These are phyloP conservation scores for Funneliformis mosseae DNA, from an alignment of 192 early-diverging fungal species.

Conservation along the genomic window DNA sequence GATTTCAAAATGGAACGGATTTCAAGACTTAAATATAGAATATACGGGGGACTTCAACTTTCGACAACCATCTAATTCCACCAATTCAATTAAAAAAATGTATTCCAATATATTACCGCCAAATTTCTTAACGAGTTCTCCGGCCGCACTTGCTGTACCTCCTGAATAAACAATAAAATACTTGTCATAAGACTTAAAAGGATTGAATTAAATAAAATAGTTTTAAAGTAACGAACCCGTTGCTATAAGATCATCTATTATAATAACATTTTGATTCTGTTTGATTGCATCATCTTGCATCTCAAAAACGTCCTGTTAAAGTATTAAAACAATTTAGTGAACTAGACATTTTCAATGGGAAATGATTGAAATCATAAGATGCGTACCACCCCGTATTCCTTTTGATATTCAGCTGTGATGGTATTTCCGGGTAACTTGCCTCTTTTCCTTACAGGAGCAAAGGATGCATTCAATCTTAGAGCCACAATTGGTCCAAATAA, in stretches of 20 bases:
- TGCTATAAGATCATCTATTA: constrained; percentile 97
- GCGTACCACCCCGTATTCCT: constrained; percentile 91
- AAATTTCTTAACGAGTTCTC: constrained; percentile 74
- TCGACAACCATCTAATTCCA: constrained; percentile 78
- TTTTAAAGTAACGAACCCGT: constrained; percentile 49
- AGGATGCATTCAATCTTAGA: constrained; percentile 80
- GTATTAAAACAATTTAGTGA: not conserved
- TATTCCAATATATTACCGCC: constrained; percentile 79
- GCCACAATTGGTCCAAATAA: constrained; percentile 93
- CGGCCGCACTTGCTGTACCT: constrained; percentile 81
- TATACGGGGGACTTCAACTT: constrained; percentile 85
- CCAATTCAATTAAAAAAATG: constrained; percentile 92
- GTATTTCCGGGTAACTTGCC: constrained; percentile 92
- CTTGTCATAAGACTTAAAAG: not conserved
- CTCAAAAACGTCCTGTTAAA: constrained; percentile 83
- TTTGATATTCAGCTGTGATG: constrained; percentile 73
- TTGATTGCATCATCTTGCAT: constrained; percentile 82
- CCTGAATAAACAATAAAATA: constrained; percentile 44
- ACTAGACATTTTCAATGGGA: not conserved
- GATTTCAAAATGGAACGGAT: no score
- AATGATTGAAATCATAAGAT: not conserved
- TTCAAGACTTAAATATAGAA: constrained; percentile 69
- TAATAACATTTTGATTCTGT: constrained; percentile 81
- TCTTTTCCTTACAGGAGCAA: constrained; percentile 94
- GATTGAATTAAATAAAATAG: no score